Conservation (phyloP, 805 yeast genomes). For the Wickerhamomyces hampshirensis region DNA sequence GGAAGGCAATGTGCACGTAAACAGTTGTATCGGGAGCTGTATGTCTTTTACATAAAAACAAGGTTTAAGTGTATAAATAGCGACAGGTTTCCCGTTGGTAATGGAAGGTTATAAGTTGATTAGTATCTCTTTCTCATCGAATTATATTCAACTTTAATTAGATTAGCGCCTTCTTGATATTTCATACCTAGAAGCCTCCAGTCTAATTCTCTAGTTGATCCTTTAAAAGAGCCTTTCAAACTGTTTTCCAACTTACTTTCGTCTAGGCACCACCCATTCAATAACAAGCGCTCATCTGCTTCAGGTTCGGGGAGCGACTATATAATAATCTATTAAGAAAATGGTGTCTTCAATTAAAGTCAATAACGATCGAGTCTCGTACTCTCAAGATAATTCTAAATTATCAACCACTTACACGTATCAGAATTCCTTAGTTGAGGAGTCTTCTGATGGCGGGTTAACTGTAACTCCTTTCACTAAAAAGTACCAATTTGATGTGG, state of each 20-base stretch:
- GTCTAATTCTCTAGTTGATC: too few relatives aligned
- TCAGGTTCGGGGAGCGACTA: constrained; percentile 21
- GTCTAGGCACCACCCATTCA: constrained; percentile 26
- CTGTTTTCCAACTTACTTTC: constrained; percentile 25
- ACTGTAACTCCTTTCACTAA: constrained; percentile 65
- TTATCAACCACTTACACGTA: constrained; percentile 58
- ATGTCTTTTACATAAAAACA: too few relatives aligned
- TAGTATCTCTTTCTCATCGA: too few relatives aligned
- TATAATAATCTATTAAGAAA: constrained; percentile 14
- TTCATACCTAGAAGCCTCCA: too few relatives aligned
- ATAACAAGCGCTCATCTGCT: constrained; percentile 23
- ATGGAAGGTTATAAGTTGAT: too few relatives aligned
- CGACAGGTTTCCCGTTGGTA: too few relatives aligned
- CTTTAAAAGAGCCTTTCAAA: constrained; percentile 10
- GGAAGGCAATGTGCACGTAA: too few relatives aligned
- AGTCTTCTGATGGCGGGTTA: constrained; percentile 38
- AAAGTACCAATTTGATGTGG: constrained; percentile 83
- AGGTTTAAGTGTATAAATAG: too few relatives aligned
- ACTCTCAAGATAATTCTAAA: constrained; percentile 39
- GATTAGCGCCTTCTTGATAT: too few relatives aligned
- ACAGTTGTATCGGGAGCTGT: too few relatives aligned
- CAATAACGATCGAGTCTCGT: constrained; percentile 45
- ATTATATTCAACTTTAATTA: too few relatives aligned
- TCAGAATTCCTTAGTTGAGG: constrained; percentile 65
- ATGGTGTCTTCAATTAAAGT: constrained; percentile 39